phyloP scores from a whole-genome alignment of 768 basidiomycete species.

The Cubamyces lactineus region DNA sequence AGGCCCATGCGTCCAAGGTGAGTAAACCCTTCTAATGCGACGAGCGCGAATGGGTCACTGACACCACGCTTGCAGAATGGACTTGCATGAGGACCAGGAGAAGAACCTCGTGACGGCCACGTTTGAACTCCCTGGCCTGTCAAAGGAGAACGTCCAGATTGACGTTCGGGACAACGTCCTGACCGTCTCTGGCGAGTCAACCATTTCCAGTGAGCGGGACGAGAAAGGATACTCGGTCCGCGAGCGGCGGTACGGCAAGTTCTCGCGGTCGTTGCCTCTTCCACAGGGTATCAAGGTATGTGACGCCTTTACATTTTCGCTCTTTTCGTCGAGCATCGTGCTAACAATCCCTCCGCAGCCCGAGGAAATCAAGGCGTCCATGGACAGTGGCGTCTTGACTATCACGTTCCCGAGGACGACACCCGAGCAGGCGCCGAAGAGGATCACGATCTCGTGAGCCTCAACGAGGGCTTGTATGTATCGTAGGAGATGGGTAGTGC shows the following conservation, averaged over 20 bases:
- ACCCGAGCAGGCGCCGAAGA: constrained; percentile 47
- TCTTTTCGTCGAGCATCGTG: neutral
- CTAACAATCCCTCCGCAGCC: constrained; percentile 31
- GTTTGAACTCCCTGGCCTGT: constrained; percentile 61
- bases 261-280: constrained; percentile 30
- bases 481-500: neutral
- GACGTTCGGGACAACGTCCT: constrained; percentile 54
- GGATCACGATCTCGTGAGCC: constrained; percentile 40
- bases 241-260: constrained; percentile 34
- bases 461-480: constrained; percentile 37
- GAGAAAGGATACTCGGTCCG: constrained; percentile 39
- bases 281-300: constrained; percentile 35
- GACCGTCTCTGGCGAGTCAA: constrained; percentile 52
- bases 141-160: constrained; percentile 52
- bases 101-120: constrained; percentile 52
- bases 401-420: constrained; percentile 51
- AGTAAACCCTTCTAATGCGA: neutral
- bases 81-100: constrained; percentile 51
- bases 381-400: constrained; percentile 51
- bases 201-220: constrained; percentile 38
- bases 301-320: neutral
- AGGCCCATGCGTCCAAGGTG: constrained; percentile 30
- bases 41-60: neutral
- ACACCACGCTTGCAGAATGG: constrained; percentile 43
- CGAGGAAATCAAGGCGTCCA: constrained; percentile 43